These are phyloP conservation scores for Podaxis carcinomalis DNA, from an alignment of 768 basidiomycete species.

Conservation along the genomic window DNA sequence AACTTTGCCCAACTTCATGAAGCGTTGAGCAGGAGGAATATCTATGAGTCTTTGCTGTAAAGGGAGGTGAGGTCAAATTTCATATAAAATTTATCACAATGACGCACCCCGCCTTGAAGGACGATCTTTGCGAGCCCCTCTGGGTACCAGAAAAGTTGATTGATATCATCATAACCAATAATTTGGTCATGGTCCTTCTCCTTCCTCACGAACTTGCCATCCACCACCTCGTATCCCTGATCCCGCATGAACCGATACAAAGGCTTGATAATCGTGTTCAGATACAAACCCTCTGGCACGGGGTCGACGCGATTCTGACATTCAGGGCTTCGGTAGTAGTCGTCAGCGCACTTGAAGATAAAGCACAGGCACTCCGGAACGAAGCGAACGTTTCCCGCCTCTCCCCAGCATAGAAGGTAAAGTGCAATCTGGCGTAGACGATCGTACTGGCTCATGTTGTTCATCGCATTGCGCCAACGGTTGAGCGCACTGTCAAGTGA, in stretches of 20 bases:
- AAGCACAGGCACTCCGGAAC: conserved; percentile 97
- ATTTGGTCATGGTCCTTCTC: conserved; percentile 95
- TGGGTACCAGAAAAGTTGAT: conserved; percentile 99
- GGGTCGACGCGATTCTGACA: conserved; percentile 94
- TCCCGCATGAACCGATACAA: conserved; percentile 95
- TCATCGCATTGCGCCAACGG: conserved; percentile 98
- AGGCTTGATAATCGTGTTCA: conserved; percentile 89
- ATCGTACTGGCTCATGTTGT: conserved; percentile 99
- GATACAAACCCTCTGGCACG: conserved; percentile 91
- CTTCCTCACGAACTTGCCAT: conserved; percentile 90
- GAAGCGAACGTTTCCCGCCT: conserved; percentile 96
- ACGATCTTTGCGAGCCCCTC: conserved; percentile 95
- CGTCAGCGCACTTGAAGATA: conserved; percentile 99
- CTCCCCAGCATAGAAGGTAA: conserved; percentile 96
- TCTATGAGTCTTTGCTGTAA: conserved; percentile 86
- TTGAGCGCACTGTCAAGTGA: conserved; percentile 91
- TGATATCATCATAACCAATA: conserved; percentile 99
- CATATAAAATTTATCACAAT: conserved; percentile 1
- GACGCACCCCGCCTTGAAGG: conserved; percentile 74
- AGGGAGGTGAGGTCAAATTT: conserved; percentile 3
- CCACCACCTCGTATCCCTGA: conserved; percentile 93
- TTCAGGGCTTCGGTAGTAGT: conserved; percentile 97
- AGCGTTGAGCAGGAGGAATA: conserved; percentile 86
- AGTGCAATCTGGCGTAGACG: conserved; percentile 94
- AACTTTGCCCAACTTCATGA: conserved; percentile 85